phyloP scores from a whole-genome alignment of 2,329 filamentous ascomycete genomes.

The Alternaria sp. region DNA sequence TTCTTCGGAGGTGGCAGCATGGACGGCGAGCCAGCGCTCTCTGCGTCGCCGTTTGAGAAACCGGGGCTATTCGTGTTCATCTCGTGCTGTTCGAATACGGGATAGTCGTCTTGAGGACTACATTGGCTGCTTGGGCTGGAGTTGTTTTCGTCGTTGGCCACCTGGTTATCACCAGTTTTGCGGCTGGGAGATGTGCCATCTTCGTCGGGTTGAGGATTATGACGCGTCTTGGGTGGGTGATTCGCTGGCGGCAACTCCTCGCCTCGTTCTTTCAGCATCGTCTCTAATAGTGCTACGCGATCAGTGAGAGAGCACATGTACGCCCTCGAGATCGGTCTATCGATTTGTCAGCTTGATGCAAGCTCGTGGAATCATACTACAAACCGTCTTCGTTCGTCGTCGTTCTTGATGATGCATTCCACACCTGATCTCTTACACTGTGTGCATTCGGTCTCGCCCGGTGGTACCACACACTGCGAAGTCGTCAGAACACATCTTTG shows the following conservation, averaged over 20 bases:
- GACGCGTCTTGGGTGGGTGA: conserved; percentile 62
- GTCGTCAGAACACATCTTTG: conserved; percentile 30
- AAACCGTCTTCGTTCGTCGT: conserved; percentile 65
- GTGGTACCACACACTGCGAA: conserved; percentile 61
- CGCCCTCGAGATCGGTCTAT: conserved; percentile 65
- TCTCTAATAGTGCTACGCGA: conserved; percentile 62
- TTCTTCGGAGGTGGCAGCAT: conserved; percentile 52
- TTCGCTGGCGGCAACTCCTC: conserved; percentile 60
- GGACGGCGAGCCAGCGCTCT: conserved; percentile 41
- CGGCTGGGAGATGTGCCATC: conserved; percentile 31
- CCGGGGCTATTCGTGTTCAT: conserved; percentile 35
- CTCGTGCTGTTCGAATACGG: conserved; percentile 33
- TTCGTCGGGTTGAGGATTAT: conserved; percentile 45
- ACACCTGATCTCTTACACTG: conserved; percentile 62
- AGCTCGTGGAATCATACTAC: background rate
- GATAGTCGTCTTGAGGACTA: conserved; percentile 39
- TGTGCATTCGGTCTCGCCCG: conserved; percentile 60
- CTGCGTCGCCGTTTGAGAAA: conserved; percentile 28
- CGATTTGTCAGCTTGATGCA: conserved; percentile 11
- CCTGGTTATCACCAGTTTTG: conserved; percentile 25
- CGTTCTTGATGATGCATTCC: conserved; percentile 65
- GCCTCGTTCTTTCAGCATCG: conserved; percentile 61
- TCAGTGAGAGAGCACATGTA: conserved; percentile 67
- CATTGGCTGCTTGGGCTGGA: conserved; percentile 45
- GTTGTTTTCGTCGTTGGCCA: conserved; percentile 20